A percentile compares a stretch with the other conserved stretches of the same genome.
Conservation (phyloP, 345 rosid species). For the Citrus sp. region DNA sequence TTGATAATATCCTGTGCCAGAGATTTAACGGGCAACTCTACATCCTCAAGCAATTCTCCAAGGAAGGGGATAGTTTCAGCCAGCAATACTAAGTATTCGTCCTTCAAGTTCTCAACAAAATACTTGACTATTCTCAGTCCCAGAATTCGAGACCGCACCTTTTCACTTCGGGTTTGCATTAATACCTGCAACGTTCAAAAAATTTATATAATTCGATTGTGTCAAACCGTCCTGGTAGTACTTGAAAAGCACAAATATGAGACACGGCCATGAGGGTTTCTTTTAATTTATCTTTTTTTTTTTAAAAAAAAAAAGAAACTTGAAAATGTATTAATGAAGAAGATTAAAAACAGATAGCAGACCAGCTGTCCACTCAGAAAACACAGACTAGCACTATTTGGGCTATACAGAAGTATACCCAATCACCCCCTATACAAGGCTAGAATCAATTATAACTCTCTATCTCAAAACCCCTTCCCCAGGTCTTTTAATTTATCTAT, state of each 20-base stretch:
- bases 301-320: no score
- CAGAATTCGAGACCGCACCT: slow-evolving; percentile 62
- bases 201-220: not conserved
- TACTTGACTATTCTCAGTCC: slow-evolving; percentile 72
- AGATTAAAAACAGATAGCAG: no score
- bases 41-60: slow-evolving; percentile 83
- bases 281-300: no score
- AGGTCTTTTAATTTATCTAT: not conserved
- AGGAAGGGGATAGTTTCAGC: slow-evolving; percentile 90
- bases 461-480: no score
- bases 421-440: no score
- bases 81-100: slow-evolving; percentile 75
- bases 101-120: slow-evolving; percentile 75
- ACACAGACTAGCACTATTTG: no score
- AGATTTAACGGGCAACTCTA: slow-evolving; percentile 71
- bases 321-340: no score
- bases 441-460: no score
- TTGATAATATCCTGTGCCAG: slow-evolving; percentile 78
- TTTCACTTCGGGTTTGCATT: slow-evolving; percentile 90
- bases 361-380: no score
- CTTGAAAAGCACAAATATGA: not conserved
- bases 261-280: not conserved
- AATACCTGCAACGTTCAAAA: slow-evolving; percentile 48
- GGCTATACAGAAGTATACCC: no score
- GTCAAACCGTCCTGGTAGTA: not conserved